phyloP scores from a whole-genome alignment of 2,329 filamentous ascomycete genomes.

The Sphaerostilbella broomeana region DNA sequence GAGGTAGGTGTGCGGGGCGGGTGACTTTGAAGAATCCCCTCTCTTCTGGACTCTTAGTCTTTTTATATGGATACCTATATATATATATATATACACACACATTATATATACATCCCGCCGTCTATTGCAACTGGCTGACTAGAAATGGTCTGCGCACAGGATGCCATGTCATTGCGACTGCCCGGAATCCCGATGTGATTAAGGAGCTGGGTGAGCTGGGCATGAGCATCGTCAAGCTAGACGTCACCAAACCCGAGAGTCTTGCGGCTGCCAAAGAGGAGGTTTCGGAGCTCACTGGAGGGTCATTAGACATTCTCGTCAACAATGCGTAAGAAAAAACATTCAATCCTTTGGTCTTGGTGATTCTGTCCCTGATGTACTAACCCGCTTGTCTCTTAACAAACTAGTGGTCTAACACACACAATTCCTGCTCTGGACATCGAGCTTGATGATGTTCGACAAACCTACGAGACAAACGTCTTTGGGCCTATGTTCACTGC shows the following conservation, averaged over 20 bases:
- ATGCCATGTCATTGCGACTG: constrained; percentile 50
- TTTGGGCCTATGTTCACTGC: constrained; percentile 52
- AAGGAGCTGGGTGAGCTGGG: constrained; percentile 38
- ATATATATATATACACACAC: too few relatives aligned
- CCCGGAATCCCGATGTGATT: constrained; percentile 44
- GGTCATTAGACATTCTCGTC: constrained; percentile 50
- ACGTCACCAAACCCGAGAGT: constrained; percentile 47
- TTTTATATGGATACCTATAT: too few relatives aligned
- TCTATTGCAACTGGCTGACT: background rate
- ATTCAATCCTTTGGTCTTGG: too few relatives aligned
- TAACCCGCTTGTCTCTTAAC: background rate
- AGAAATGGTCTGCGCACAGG: constrained; percentile 14
- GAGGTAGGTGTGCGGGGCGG: constrained; percentile 38
- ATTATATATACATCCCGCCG: too few relatives aligned
- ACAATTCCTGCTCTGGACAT: constrained; percentile 47
- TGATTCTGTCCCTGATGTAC: too few relatives aligned
- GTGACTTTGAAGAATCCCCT: too few relatives aligned
- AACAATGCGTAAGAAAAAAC: constrained; percentile 52
- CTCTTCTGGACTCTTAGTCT: too few relatives aligned
- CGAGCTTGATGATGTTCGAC: constrained; percentile 44
- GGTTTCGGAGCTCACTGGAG: constrained; percentile 42
- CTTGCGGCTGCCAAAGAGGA: constrained; percentile 42
- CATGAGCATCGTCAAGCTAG: constrained; percentile 44
- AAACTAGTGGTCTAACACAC: constrained; percentile 42
- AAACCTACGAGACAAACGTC: constrained; percentile 51